These are phyloP conservation scores for Malassezia cuniculi DNA, from an alignment of 1,284 basidiomycete genomes.

Conservation along the genomic window DNA sequence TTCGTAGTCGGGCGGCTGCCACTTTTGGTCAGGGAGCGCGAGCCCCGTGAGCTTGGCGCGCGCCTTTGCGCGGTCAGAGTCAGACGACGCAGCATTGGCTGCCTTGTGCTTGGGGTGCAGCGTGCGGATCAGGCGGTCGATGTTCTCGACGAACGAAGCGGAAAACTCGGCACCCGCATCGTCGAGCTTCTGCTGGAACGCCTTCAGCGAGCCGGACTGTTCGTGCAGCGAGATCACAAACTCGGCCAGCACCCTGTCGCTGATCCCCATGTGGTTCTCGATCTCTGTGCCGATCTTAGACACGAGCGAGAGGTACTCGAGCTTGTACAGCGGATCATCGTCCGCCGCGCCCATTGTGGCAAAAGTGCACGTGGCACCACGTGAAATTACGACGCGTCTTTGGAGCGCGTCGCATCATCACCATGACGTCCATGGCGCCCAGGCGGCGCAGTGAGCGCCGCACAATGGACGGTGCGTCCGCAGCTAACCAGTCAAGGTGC, in stretches of 20 bases:
- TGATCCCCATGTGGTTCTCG: conserved; percentile 52
- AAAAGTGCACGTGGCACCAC: not conserved
- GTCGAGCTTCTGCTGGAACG: conserved; percentile 71
- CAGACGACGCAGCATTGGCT: conserved; percentile 8
- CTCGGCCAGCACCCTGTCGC: conserved; percentile 85
- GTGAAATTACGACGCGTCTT: not conserved
- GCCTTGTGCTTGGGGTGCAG: conserved; percentile 78
- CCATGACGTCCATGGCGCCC: conserved; percentile 2
- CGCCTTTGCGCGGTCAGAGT: conserved; percentile 37
- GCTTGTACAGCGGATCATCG: conserved; percentile 37
- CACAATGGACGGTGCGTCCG: conserved; percentile 10
- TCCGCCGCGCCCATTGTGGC: not conserved
- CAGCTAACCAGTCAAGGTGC: conserved; percentile 31
- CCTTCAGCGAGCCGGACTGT: conserved; percentile 59
- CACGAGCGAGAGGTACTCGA: conserved; percentile 39
- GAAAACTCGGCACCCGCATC: conserved; percentile 75
- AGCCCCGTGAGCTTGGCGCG: conserved; percentile 65
- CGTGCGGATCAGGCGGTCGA: conserved; percentile 83
- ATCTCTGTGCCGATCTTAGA: conserved; percentile 39
- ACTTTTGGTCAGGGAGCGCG: conserved; percentile 60
- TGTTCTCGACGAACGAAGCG: conserved; percentile 73
- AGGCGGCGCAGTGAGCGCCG: conserved; percentile 9
- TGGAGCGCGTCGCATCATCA: not conserved
- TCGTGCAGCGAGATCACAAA: conserved; percentile 88
- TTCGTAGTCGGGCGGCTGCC: conserved; percentile 47